These are phyloP conservation scores for Warburgia ugandensis DNA, from an alignment of 164 flowering plant species.

Conservation along the genomic window DNA sequence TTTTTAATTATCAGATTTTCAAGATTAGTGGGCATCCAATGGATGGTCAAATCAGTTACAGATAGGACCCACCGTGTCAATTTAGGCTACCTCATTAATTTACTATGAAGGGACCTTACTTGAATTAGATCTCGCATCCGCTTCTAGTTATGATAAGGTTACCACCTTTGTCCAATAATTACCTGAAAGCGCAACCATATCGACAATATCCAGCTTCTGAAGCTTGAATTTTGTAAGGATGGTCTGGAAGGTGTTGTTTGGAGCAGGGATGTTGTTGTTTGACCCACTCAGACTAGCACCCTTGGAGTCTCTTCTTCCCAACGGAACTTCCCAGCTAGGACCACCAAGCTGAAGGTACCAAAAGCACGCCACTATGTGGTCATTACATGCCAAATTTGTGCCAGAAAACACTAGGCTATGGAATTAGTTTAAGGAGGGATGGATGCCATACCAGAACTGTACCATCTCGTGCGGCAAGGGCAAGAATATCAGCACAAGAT, in stretches of 20 bases:
- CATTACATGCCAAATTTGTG: too few relatives aligned
- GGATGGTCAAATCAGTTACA: too few relatives aligned
- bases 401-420: not conserved
- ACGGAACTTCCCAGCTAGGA: slow-evolving; percentile 85
- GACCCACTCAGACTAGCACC: slow-evolving; percentile 91
- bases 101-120: too few relatives aligned
- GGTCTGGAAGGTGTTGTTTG: slow-evolving; percentile 88
- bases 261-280: slow-evolving; percentile 95
- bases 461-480: slow-evolving; percentile 90
- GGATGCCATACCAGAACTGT: slow-evolving; percentile 48
- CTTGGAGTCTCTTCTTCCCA: slow-evolving; percentile 89
- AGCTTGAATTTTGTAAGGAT: slow-evolving; percentile 79
- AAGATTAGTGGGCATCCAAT: too few relatives aligned
- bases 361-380: not conserved
- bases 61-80: too few relatives aligned
- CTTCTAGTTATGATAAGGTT: too few relatives aligned
- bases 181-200: slow-evolving; percentile 93
- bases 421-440: too few relatives aligned
- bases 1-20: too few relatives aligned
- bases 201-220: slow-evolving; percentile 60
- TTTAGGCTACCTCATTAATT: too few relatives aligned
- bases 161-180: too few relatives aligned
- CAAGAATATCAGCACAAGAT: slow-evolving; percentile 87
- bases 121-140: too few relatives aligned
- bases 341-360: slow-evolving; percentile 59